phyloP scores from a whole-genome alignment of 2,329 filamentous ascomycete genomes.

The Phoma herbarum region DNA sequence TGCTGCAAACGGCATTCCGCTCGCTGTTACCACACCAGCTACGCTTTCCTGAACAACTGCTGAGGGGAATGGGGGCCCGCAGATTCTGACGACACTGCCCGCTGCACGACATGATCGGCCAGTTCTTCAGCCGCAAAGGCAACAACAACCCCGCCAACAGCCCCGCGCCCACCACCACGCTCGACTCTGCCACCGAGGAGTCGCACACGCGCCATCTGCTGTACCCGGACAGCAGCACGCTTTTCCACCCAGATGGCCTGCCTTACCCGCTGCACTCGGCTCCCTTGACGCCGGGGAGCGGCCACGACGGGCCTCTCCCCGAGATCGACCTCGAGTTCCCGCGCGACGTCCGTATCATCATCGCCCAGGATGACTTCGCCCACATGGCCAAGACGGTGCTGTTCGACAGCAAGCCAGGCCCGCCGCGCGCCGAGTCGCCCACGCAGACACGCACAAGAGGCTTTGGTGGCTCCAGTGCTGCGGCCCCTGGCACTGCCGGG shows the following conservation, averaged over 20 bases:
- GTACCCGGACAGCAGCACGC: constrained; percentile 50
- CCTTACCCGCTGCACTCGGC: constrained; percentile 47
- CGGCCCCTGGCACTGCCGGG: constrained; percentile 31
- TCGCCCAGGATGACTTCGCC: constrained; percentile 54
- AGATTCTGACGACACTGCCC: constrained; percentile 1
- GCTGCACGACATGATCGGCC: constrained; percentile 47
- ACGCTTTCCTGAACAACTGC: constrained; percentile 17
- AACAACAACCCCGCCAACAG: constrained; percentile 15
- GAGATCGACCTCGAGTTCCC: constrained; percentile 54
- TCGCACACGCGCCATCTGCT: constrained; percentile 53
- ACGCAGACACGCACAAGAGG: constrained; percentile 32
- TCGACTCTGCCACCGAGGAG: constrained; percentile 53
- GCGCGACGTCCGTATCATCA: constrained; percentile 54
- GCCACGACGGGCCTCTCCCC: constrained; percentile 48
- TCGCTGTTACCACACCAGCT: constrained; percentile 2
- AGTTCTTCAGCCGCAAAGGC: constrained; percentile 48
- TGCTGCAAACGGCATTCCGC: constrained; percentile 2
- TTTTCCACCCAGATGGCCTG: constrained; percentile 49
- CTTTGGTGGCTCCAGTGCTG: constrained; percentile 30
- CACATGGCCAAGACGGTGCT: constrained; percentile 49
- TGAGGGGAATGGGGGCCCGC: constrained; percentile 22
- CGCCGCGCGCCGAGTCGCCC: constrained; percentile 41
- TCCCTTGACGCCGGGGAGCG: constrained; percentile 41
- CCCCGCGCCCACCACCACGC: constrained; percentile 37
- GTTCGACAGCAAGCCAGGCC: constrained; percentile 54